Evolutionary conservation across 2,329 filamentous ascomycete species (phyloP).

Genomic region (Amauroascus niger): DNA sequence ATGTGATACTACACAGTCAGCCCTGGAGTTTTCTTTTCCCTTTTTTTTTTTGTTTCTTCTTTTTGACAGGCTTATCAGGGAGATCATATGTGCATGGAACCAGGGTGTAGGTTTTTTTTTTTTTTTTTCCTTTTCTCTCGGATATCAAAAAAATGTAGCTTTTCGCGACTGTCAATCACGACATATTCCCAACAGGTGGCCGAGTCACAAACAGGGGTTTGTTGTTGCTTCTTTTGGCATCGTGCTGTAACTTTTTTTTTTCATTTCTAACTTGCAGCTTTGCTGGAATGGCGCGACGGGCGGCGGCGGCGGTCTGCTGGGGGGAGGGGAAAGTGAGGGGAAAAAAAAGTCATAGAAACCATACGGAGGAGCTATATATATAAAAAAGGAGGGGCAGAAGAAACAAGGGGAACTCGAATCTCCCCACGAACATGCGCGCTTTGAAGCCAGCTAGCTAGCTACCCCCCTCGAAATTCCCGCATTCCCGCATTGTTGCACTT

Average conservation of each 20-base stretch:
- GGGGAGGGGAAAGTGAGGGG: not conserved
- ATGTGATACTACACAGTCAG: not conserved
- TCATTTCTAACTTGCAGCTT: not conserved
- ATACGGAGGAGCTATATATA: too few relatives aligned
- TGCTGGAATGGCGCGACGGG: not conserved
- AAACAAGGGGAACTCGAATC: not conserved
- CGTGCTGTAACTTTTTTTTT: not conserved
- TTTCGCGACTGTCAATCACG: too few relatives aligned
- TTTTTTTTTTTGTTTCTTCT: not conserved
- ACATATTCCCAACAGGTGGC: too few relatives aligned
- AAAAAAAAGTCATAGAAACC: too few relatives aligned
- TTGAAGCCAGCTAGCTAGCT: too few relatives aligned
- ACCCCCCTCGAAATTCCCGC: conserved; percentile 6
- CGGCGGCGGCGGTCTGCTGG: not conserved
- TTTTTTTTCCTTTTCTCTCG: not conserved
- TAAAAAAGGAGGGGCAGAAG: not conserved
- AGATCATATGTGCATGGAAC: conserved; percentile 1
- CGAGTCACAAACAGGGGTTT: not conserved
- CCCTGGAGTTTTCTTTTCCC: not conserved
- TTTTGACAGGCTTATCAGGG: not conserved
- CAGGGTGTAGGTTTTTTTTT: not conserved
- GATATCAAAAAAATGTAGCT: too few relatives aligned
- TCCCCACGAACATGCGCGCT: not conserved
- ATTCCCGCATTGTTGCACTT: not conserved
- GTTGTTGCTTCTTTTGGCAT: not conserved